Evolutionary conservation across 2,329 filamentous ascomycete genomes (phyloP), one percentile per base, ranked within the genome.

Genomic region (Aspergillus tanneri): DNA sequence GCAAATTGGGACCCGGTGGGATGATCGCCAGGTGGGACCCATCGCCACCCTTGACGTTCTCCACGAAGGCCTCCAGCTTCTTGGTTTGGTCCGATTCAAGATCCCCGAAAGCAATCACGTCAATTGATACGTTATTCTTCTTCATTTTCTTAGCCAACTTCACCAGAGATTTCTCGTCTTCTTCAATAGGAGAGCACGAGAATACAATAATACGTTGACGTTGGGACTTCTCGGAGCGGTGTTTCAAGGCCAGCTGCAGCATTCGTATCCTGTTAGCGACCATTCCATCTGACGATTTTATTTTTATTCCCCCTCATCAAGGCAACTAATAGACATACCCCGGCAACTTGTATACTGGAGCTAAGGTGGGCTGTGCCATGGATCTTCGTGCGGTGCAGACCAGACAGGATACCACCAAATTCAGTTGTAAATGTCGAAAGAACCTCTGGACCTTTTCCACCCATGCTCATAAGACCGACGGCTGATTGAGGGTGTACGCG

Each of bases 381-480:
- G 72, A 99, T 96, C 80, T 96, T 96, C 54, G 89, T 99, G 65
- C 87, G 85, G 74, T 92, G 92, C 72, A 96, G 77, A 46, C 91
- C 91, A 55, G 95, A 89, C 56, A 97, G 79, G 62, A 99, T 90
- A 77, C 95, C 93, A 72, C 93, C 93, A 67, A 93, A 90, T 72
- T 99, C 95, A 51, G 90, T 92, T 45, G 93, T 97, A 68, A 97
- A 83, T 25, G 93, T 99, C 49, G 93, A 95, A 56, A 99, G 83
- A 56, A 99, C 92, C 75, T 97, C 92, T 40, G 93, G 93, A n/a
- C 90, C 91, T 67, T 89, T 92, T 65, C 92, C 93, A 56, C 90
- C 93, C 92, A 97, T 97, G 74, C 90, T 96, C 91, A 99, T 96
- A 56, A 99, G 78, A 43, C 95, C 93, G 57, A 99, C 93, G 9